Percentiles rank a stretch among this genome's conserved stretches.
These are phyloP conservation scores for Carex kokanica DNA, from an alignment of 176 grass and related monocot species.

Conservation along the genomic window DNA sequence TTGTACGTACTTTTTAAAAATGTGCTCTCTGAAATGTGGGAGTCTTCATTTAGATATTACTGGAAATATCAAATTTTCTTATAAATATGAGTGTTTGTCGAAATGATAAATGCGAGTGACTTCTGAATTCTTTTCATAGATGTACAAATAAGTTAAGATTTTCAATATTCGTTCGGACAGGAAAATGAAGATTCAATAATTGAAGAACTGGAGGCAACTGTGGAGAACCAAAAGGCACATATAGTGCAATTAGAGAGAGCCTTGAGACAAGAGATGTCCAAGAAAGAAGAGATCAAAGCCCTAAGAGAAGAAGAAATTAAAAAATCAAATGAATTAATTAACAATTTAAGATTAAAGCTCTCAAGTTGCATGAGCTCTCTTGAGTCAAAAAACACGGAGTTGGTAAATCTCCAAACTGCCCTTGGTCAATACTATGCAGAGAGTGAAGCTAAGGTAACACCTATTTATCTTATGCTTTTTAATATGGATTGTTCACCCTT, in stretches of 20 bases:
- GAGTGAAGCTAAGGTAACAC: constrained; percentile 78
- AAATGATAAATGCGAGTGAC: not conserved
- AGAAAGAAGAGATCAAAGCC: constrained; percentile 66
- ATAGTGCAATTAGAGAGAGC: constrained; percentile 80
- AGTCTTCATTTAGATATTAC: not conserved
- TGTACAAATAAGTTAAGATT: not conserved
- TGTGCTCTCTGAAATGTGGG: constrained; percentile 15
- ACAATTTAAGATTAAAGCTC: constrained; percentile 74
- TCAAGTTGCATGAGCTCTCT: constrained; percentile 64
- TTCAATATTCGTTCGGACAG: constrained; percentile 25
- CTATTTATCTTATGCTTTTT: constrained; percentile 12
- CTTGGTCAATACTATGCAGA: constrained; percentile 99
- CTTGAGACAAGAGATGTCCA: constrained; percentile 57
- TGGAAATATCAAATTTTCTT: constrained; percentile 19
- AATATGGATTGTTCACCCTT: not conserved
- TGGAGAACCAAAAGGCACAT: constrained; percentile 63
- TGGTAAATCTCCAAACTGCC: constrained; percentile 95
- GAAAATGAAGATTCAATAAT: constrained; percentile 97
- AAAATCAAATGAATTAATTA: constrained; percentile 72
- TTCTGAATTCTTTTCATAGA: constrained; percentile 5
- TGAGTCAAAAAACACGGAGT: constrained; percentile 78
- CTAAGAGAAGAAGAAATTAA: constrained; percentile 55
- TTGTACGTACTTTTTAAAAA: not conserved
- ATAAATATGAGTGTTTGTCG: constrained; percentile 7
- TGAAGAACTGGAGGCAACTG: constrained; percentile 58